Conservation (phyloP, 2,329 filamentous ascomycete species). For the Orbilia javanica region DNA sequence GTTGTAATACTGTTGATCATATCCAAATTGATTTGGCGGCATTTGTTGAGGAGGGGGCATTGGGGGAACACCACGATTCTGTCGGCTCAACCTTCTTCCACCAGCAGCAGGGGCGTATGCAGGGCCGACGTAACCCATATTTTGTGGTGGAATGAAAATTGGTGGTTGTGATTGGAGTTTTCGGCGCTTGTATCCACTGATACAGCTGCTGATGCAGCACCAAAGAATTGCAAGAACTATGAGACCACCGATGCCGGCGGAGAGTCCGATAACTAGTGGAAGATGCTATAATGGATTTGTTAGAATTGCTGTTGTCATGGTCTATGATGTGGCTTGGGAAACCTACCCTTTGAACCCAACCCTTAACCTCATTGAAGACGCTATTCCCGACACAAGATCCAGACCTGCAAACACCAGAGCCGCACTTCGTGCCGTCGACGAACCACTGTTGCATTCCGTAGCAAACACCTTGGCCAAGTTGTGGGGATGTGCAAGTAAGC, state of each 20-base stretch:
- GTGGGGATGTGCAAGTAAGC: constrained; percentile 78
- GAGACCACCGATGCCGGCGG: constrained; percentile 77
- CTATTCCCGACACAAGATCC: constrained; percentile 81
- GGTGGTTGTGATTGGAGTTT: constrained; percentile 52
- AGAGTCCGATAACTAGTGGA: constrained; percentile 84
- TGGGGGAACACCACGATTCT: constrained; percentile 7
- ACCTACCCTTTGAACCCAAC: constrained; percentile 74
- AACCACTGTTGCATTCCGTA: constrained; percentile 88
- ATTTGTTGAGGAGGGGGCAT: constrained; percentile 26
- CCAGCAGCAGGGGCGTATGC: constrained; percentile 7
- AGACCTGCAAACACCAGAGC: constrained; percentile 80
- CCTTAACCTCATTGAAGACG: constrained; percentile 76
- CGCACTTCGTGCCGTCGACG: constrained; percentile 88
- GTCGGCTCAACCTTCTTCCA: constrained; percentile 43
- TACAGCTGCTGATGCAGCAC: constrained; percentile 74
- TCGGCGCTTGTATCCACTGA: constrained; percentile 64
- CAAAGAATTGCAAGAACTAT: constrained; percentile 76
- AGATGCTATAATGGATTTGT: constrained; percentile 71
- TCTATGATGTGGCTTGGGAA: neutral
- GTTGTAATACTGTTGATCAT: constrained; percentile 54
- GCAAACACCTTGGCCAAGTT: constrained; percentile 76
- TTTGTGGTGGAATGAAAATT: constrained; percentile 54
- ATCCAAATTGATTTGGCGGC: constrained; percentile 32
- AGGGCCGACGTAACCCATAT: constrained; percentile 51
- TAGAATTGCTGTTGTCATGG: neutral